Evolutionary conservation across 192 early-diverging fungal genomes (phyloP).

Genomic region (Blastocladiella britannica): DNA sequence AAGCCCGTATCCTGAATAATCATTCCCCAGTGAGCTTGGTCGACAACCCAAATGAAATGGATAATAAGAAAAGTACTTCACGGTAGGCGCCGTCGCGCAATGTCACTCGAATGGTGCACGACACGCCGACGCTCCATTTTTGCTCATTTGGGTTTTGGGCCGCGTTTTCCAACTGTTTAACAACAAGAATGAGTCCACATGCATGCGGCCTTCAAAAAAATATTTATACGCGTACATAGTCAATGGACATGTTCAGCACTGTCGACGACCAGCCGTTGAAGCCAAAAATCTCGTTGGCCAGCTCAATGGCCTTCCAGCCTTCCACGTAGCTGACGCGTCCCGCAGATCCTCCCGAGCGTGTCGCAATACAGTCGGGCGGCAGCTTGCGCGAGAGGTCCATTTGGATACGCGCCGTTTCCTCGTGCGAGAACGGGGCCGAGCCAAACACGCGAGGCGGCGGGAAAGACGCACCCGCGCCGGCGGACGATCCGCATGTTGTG

Average conservation of each 20-base stretch:
- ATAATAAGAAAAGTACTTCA: conserved; percentile 27
- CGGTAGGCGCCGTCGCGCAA: conserved; percentile 70
- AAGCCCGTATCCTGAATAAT: conserved; percentile 64
- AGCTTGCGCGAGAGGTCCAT: not conserved
- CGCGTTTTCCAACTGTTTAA: too few species aligned
- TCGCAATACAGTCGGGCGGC: not conserved
- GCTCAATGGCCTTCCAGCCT: conserved; percentile 56
- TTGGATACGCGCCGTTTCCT: not conserved
- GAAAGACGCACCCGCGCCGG: too few species aligned
- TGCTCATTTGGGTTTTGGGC: conserved; percentile 26
- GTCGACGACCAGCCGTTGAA: conserved; percentile 77
- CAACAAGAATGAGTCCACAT: too few species aligned
- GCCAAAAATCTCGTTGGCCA: conserved; percentile 87
- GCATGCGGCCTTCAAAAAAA: conserved; percentile 1
- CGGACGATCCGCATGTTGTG: too few species aligned
- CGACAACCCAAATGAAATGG: not conserved
- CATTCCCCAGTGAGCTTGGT: too few species aligned
- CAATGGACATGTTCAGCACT: conserved; percentile 50
- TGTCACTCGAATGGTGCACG: conserved; percentile 55
- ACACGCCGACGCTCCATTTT: conserved; percentile 41
- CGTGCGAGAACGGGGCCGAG: not conserved
- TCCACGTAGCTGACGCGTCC: conserved; percentile 45
- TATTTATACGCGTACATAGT: conserved; percentile 37
- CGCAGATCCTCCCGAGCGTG: not conserved
- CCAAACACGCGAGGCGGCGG: not conserved